These are phyloP conservation scores for Remersonia thermophila DNA, from an alignment of 2,329 filamentous ascomycete species.

Conservation along the genomic window DNA sequence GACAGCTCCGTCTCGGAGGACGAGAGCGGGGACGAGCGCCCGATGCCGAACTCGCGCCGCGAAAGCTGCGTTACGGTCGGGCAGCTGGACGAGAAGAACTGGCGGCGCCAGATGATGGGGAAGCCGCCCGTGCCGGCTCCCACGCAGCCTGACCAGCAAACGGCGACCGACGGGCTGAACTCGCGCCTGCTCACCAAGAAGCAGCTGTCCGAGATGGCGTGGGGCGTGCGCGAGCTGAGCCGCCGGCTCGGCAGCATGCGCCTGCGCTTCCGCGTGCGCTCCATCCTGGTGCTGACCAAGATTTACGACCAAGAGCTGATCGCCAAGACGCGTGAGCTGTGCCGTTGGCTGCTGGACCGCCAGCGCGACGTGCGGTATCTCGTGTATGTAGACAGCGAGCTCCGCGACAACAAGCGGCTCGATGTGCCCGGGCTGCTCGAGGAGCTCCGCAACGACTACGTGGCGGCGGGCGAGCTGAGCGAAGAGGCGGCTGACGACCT, in stretches of 20 bases:
- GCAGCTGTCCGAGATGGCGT: constrained; percentile 92
- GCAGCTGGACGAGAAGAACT: constrained; percentile 44
- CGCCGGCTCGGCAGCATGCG: constrained; percentile 74
- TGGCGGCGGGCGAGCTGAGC: constrained; percentile 17
- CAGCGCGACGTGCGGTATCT: constrained; percentile 57
- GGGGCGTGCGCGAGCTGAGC: constrained; percentile 83
- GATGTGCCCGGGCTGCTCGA: constrained; percentile 56
- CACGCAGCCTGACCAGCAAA: constrained; percentile 17
- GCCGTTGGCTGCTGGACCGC: constrained; percentile 66
- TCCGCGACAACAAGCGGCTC: constrained; percentile 61
- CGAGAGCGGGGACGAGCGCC: constrained; percentile 6
- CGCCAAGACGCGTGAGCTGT: constrained; percentile 61
- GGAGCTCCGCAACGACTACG: constrained; percentile 39
- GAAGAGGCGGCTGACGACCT: constrained; percentile 28
- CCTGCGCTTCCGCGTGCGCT: constrained; percentile 68
- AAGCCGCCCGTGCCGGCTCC: constrained; percentile 14
- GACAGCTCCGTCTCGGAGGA: constrained; percentile 26
- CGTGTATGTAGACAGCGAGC: constrained; percentile 70
- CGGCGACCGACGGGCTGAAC: constrained; percentile 20
- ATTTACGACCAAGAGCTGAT: constrained; percentile 77
- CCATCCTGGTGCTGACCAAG: constrained; percentile 83
- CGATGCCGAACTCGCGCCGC: background rate
- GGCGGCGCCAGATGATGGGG: constrained; percentile 34
- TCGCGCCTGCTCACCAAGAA: constrained; percentile 83
- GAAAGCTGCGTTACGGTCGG: constrained; percentile 22